Evolutionary conservation across 208 protist genomes (phyloP), one percentile per base, ranked within the genome.

Genomic region (Naegleria fowleri): DNA sequence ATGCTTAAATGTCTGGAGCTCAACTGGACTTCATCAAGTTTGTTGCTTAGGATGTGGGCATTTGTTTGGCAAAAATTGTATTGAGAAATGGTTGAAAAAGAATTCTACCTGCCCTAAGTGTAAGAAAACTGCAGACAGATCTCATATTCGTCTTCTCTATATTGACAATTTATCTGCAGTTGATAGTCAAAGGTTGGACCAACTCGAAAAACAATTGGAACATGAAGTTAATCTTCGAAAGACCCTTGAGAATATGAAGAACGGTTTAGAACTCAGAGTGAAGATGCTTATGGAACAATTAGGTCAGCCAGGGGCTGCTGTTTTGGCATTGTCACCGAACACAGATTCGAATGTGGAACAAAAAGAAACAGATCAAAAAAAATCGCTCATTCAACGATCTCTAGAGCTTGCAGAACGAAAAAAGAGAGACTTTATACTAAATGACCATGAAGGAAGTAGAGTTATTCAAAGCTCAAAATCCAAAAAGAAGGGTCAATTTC

Each of bases 1-100:
- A 25, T 86, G 83, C 33, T 29, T 86, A 48, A 1, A 43, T 15
- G 29, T 38, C 15, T 86, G 83, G 83, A 86, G 33, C 19, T 33
- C 36, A 0, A 86, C 36, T 48, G 83, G 83, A 43, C 15, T 86
- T 19, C 83, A 86, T 86, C 83, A 86, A 48, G 36, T 86, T 40
- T 86, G 83, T 29, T 86, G 83, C 36, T 39, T 86, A 48, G 7
- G 11, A 29, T 86, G 83, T 48, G 83, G 83, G 0, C 83, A 86
- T 86, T 43, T 86, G 19, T 86, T 86, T 48, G 83, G 83, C 16
- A 86, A 86, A 39, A 86, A 86, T 48, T 86, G 83, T 29, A 86
- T 86, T 39, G 83, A 86, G 36, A 86, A 86, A 48, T 86, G 83
- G 83, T 48, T 86, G 83, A 40, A 86, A 29, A 39, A 86, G 41